phyloP scores from a whole-genome alignment of 2,329 filamentous ascomycete genomes.

The Penicillium glabrum region DNA sequence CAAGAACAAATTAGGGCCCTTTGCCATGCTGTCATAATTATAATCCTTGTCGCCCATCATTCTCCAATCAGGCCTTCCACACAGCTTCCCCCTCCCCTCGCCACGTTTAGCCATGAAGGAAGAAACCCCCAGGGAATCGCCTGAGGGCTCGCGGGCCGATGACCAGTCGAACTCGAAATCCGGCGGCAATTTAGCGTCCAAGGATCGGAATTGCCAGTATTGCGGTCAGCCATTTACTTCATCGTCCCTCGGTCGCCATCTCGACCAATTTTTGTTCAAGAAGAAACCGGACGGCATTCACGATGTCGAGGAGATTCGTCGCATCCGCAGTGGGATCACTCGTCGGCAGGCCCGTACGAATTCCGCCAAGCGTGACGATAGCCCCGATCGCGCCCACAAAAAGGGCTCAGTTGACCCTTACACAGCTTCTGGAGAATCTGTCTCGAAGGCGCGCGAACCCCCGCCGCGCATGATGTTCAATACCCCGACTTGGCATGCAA shows the following conservation, averaged over 20 bases:
- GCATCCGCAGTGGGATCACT: constrained; percentile 81
- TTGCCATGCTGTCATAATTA: constrained; percentile 5
- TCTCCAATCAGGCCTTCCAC: background rate
- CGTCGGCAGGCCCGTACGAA: constrained; percentile 75
- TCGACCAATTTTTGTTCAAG: constrained; percentile 90
- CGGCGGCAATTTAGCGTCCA: constrained; percentile 55
- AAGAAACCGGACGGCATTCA: constrained; percentile 94
- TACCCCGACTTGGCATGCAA: constrained; percentile 70
- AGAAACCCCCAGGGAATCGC: constrained; percentile 28
- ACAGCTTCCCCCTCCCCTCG: background rate
- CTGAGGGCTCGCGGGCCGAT: constrained; percentile 41
- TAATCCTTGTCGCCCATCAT: background rate
- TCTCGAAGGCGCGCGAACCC: constrained; percentile 34
- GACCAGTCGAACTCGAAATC: constrained; percentile 29
- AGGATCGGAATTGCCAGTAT: constrained; percentile 87
- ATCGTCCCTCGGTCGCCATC: constrained; percentile 86
- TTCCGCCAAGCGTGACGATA: constrained; percentile 55
- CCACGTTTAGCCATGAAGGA: constrained; percentile 14
- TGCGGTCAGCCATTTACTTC: constrained; percentile 90
- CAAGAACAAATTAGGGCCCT: background rate
- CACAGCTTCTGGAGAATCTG: constrained; percentile 34
- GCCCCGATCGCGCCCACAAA: constrained; percentile 59
- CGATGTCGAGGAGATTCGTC: constrained; percentile 83
- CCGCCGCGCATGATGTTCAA: constrained; percentile 54
- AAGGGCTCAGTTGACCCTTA: constrained; percentile 35